A percentile compares a stretch with the other conserved stretches of the same genome.
These are phyloP conservation scores for Rhodomyrtus psidioides DNA, from an alignment of 441 rosid species.

Conservation along the genomic window DNA sequence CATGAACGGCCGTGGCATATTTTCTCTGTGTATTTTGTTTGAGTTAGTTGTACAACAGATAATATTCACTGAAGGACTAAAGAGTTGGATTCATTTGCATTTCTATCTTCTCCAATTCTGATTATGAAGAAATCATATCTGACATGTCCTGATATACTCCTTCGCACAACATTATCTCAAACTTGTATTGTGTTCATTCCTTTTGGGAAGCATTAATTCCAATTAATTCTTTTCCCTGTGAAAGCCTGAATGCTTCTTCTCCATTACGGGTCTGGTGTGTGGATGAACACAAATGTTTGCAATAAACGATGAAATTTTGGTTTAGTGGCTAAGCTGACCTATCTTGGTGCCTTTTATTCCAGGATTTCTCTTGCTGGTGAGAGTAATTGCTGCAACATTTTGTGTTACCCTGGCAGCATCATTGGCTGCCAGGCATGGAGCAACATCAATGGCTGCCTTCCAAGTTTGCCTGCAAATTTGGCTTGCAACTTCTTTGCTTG, in stretches of 20 bases:
- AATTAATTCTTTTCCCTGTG: background rate
- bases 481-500: background rate
- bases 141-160: background rate
- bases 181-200: background rate
- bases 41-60: background rate
- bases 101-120: background rate
- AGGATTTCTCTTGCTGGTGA: background rate
- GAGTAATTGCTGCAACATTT: background rate
- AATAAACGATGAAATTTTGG: background rate
- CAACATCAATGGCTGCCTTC: background rate
- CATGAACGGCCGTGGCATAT: background rate
- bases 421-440: background rate
- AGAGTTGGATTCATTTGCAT: background rate
- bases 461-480: background rate
- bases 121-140: background rate
- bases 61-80: background rate
- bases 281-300: background rate
- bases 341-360: background rate
- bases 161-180: background rate
- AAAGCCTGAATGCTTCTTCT: background rate
- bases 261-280: background rate
- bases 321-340: background rate
- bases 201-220: background rate
- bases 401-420: conserved; percentile 1
- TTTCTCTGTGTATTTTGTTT: background rate